Base-by-base conservation (phyloP, 2,329 filamentous ascomycete genomes). In the Alternaria hordeiaustralica region DNA sequence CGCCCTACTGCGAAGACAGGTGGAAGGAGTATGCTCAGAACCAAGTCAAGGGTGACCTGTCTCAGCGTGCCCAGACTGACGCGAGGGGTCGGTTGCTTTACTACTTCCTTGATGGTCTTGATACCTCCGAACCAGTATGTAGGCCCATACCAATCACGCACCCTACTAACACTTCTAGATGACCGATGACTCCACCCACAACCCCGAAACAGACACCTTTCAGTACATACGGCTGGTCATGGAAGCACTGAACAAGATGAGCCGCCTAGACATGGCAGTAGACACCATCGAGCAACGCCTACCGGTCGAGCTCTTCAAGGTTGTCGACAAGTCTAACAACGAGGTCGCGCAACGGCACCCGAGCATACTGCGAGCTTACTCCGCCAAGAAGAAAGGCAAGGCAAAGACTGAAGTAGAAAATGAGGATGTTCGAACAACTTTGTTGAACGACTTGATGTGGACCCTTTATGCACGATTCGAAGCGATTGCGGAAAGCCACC, bases 391-490 rank as follows among this genome's bases (percentile, higher is more conserved):
- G 81, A 88, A 60, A 88, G 64, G 87, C 89, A 68, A 90, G 91
- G 71, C 89, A 87, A 60, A 88, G 85, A 58, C 71, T 8, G 72
- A 71, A 23, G 87, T 91, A 30, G 88, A 93, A 70, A 93, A 71
- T 50, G 77, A 91, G 18, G 89, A 92, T 68, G 89, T 94, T 82
- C 88, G 92, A 18, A 90, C 91, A 13, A 92, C 93, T 71, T 92
- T 97, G 26, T 90, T 99, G 53, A 92, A 96, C 68, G 96, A 99
- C 75, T 87, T 98, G 49, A 83, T 99, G 3, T 96, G 92, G 89
- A 95, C 93, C 0, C 81, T 99, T 1, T 99, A 96, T 78, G 94
- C 94, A 46, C 97, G 97, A 73, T 98, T 99, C 68, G 96, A 98
- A 79, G 93, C 96, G 8, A 98, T 99, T 69, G 93, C 94, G 5